These are phyloP conservation scores for Plectosphaerella plurivora DNA, from an alignment of 2,329 filamentous ascomycete genomes.

Conservation along the genomic window DNA sequence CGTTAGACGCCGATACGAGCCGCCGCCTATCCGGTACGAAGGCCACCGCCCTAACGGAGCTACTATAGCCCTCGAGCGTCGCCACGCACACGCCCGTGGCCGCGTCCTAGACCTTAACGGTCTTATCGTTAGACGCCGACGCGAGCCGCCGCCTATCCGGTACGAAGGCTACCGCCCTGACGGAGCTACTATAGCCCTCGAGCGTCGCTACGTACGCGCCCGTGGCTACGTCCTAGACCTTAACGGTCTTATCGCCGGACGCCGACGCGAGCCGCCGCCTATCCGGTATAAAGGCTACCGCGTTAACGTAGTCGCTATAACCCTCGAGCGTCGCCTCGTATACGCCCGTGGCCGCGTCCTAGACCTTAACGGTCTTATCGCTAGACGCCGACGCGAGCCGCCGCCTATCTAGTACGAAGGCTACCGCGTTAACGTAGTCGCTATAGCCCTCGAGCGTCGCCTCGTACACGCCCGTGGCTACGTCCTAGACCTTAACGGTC, in stretches of 20 bases:
- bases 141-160: constrained; percentile 11
- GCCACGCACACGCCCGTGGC: constrained; percentile 2
- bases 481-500: constrained; percentile 13
- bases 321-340: constrained; percentile 3
- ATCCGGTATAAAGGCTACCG: constrained; percentile 7
- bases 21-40: not conserved
- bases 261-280: constrained; percentile 2
- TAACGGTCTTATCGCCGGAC: constrained; percentile 8
- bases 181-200: constrained; percentile 3
- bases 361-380: constrained; percentile 10
- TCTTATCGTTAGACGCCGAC: constrained; percentile 8
- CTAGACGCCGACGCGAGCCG: constrained; percentile 9
- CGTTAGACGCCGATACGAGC: constrained; percentile 5
- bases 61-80: constrained; percentile 5
- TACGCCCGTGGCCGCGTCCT: constrained; percentile 8
- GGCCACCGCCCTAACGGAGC: constrained; percentile 7
- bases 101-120: constrained; percentile 12
- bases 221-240: constrained; percentile 10
- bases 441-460: not conserved
- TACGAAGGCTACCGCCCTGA: constrained; percentile 13
- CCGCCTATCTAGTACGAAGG: not conserved
- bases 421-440: constrained; percentile 7
- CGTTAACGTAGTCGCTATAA: constrained; percentile 5
- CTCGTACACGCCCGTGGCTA: not conserved
- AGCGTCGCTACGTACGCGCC: constrained; percentile 3